Conservation (phyloP, 371 early-diverging fungal species). For the Mortierella sp. region DNA sequence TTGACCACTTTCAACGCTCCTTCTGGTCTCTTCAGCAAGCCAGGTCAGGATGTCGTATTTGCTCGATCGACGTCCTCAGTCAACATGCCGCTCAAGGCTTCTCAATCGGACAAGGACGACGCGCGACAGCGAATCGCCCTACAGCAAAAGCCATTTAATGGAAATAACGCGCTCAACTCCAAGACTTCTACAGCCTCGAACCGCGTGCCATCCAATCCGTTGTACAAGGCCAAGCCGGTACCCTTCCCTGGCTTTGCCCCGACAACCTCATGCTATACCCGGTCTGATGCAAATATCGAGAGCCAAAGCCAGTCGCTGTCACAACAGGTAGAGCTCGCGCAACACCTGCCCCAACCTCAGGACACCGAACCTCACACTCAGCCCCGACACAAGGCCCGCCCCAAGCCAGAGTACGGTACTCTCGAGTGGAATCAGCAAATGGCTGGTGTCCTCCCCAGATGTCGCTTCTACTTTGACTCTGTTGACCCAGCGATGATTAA, state of each 20-base stretch:
- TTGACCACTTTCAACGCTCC: background rate
- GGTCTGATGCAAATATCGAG: background rate
- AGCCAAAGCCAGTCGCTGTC: background rate
- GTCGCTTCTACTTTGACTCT: slow-evolving; percentile 39
- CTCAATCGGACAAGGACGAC: slow-evolving; percentile 16
- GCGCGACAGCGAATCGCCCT: slow-evolving; percentile 27
- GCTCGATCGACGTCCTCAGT: background rate
- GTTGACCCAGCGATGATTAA: slow-evolving; percentile 19
- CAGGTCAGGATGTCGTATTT: slow-evolving; percentile 16
- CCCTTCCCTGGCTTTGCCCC: background rate
- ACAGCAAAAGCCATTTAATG: slow-evolving; percentile 24
- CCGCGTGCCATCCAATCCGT: background rate
- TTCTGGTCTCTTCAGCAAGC: slow-evolving; percentile 7
- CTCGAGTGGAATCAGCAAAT: slow-evolving; percentile 30
- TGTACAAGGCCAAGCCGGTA: slow-evolving; percentile 12
- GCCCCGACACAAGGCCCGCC: background rate
- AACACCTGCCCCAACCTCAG: background rate
- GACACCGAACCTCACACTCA: slow-evolving; percentile 14
- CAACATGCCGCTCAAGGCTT: background rate
- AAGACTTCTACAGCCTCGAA: background rate
- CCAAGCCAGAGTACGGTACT: slow-evolving; percentile 17
- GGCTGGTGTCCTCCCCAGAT: slow-evolving; percentile 13
- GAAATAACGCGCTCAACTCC: background rate
- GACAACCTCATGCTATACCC: background rate
- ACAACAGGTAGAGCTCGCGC: background rate